Base-by-base conservation (phyloP, 2,329 filamentous ascomycete genomes). In the Cladosporium sp. region DNA sequence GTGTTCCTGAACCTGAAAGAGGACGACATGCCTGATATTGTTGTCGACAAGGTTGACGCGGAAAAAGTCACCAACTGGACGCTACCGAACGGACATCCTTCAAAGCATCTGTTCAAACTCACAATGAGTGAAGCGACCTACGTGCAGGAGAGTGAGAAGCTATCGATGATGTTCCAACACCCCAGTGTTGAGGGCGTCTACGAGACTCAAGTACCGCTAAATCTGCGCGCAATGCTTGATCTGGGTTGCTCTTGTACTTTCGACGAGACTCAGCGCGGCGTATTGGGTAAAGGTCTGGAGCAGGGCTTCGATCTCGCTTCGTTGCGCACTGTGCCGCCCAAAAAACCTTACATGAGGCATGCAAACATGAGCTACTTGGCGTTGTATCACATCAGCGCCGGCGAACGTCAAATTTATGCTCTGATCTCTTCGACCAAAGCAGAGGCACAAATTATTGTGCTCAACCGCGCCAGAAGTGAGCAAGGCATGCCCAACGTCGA, bases 101-200 rank as follows among this genome's bases (percentile, higher is more conserved):
- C 93, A 0, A 88, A 90, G 3, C 91, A 99, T 76, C 80, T 99
- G 4, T 97, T 97, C 81, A 95, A 92, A 75, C 80, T 99, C 36
- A 92, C 88, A 0, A 90, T 99, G 73, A 82, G 90, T 0, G 94
- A 99, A 71, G 87, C 94, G 57, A 81, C 89, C 0, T 99, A 95
- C 73, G 85, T 96, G 60, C 84, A 86, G 44, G 90, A 97, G 71
- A 81, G 87, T 0, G 88, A 91, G 61, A 95, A 91, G 69, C 87
- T 97, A 60, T 85, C 87, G 1, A 75, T 87, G 25, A 78, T 97
- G 1, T 93, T 97, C 77, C 91, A 93, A 62, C 92, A 99, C 69
- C 85, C 91, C 0, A 96, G 91, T 71, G 90, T 99, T 1, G 94
- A 99, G 73, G 95, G 95, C 28, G 91, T 99, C 13, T 99, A 99